A percentile compares a stretch with the other conserved stretches of the same genome.
Evolutionary conservation across 2,329 filamentous ascomycete genomes (phyloP).

Genomic region (Truncatella angustata): DNA sequence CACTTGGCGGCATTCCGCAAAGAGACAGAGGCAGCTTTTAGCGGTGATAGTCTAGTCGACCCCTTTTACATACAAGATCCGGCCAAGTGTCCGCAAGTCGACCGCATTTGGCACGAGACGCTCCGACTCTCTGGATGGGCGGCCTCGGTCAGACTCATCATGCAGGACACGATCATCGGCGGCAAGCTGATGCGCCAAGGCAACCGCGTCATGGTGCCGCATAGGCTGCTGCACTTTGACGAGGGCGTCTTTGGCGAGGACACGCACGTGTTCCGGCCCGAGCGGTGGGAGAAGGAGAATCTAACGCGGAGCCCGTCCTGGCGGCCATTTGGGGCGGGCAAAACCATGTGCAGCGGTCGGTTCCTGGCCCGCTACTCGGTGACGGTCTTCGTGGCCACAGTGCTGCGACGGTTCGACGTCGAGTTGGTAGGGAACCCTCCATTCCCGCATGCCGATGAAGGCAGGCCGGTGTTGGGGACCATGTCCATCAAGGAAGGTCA

Average conservation of each 20-base stretch:
- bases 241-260: slow-evolving; percentile 15
- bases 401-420: slow-evolving; percentile 19
- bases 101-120: slow-evolving; percentile 26
- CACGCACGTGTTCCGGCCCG: slow-evolving; percentile 14
- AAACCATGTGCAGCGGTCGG: slow-evolving; percentile 24
- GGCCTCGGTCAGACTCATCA: slow-evolving; percentile 23
- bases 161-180: slow-evolving; percentile 21
- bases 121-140: slow-evolving; percentile 19
- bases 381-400: slow-evolving; percentile 19
- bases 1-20: slow-evolving; percentile 15
- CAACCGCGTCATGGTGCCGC: slow-evolving; percentile 24
- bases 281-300: slow-evolving; percentile 3
- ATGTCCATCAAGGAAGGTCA: slow-evolving; percentile 14
- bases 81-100: slow-evolving; percentile 17
- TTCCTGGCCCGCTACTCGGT: slow-evolving; percentile 16
- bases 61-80: slow-evolving; percentile 28
- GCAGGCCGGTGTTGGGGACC: slow-evolving; percentile 15
- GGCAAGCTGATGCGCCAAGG: slow-evolving; percentile 24
- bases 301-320: slow-evolving; percentile 16
- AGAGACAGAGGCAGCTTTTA: slow-evolving; percentile 23
- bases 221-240: slow-evolving; percentile 26
- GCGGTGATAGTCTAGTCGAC: slow-evolving; percentile 27
- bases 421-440: slow-evolving; percentile 9
- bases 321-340: slow-evolving; percentile 27
- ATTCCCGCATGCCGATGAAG: slow-evolving; percentile 11